phyloP scores from a whole-genome alignment of 2,329 filamentous ascomycete species.

The Lasiodiplodia sp. region DNA sequence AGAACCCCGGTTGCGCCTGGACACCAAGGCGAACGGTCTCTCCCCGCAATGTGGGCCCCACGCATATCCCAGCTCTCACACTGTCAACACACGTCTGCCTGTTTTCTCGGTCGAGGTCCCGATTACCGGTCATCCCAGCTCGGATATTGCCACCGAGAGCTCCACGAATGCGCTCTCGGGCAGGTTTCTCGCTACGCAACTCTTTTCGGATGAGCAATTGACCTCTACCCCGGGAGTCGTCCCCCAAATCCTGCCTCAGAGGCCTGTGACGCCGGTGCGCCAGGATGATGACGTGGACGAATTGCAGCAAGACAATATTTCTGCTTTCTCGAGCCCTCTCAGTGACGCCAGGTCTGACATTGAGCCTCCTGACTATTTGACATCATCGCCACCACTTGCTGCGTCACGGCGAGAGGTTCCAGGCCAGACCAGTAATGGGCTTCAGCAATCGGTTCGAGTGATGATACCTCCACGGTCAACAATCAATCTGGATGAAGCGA shows the following conservation, averaged over 20 bases:
- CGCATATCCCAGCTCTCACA: background rate
- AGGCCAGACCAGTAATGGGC: background rate
- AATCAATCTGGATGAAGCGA: background rate
- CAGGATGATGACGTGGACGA: constrained; percentile 21
- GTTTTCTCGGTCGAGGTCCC: background rate
- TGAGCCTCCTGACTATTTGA: background rate
- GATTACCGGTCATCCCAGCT: background rate
- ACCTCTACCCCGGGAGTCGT: background rate
- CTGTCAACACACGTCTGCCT: background rate
- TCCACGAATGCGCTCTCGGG: background rate
- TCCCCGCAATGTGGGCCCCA: background rate
- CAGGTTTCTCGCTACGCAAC: constrained; percentile 8
- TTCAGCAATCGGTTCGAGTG: constrained; percentile 4
- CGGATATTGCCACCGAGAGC: background rate
- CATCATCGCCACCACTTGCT: constrained; percentile 3
- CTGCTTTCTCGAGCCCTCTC: constrained; percentile 13
- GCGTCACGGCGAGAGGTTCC: background rate
- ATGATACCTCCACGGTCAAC: background rate
- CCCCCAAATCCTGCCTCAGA: background rate
- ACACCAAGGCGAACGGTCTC: background rate
- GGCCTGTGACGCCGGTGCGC: background rate
- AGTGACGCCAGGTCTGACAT: constrained; percentile 24
- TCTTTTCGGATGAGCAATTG: constrained; percentile 15
- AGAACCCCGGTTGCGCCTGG: background rate
- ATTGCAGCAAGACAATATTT: constrained; percentile 19